These are phyloP conservation scores for Leptographium lundbergii DNA, from an alignment of 2,329 filamentous ascomycete species.

Conservation along the genomic window DNA sequence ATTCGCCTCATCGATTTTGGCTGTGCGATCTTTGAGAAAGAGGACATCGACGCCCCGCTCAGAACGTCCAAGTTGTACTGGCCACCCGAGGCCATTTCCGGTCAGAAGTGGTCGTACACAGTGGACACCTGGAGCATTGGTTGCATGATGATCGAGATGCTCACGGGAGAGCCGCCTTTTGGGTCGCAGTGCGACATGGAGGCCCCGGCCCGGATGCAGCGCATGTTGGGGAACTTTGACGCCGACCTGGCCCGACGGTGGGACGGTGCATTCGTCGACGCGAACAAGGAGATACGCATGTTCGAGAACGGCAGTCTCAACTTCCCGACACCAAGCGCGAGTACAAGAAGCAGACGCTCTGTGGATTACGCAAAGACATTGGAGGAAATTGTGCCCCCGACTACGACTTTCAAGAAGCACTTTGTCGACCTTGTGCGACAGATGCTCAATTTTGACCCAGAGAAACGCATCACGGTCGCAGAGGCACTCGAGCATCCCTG, in stretches of 20 bases:
- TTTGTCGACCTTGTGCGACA: background rate
- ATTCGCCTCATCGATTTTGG: background rate
- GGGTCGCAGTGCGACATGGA: accelerated
- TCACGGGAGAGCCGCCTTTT: constrained; percentile 58
- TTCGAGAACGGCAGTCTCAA: background rate
- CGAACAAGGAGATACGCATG: background rate
- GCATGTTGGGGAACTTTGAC: background rate
- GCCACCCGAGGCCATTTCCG: constrained; percentile 83
- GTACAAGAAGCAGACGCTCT: background rate
- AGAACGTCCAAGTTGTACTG: constrained; percentile 42
- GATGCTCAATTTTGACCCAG: background rate
- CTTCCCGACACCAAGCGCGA: too few relatives aligned
- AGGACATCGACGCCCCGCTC: background rate
- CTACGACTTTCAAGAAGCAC: background rate
- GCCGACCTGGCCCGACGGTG: background rate
- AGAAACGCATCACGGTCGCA: background rate
- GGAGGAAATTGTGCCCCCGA: background rate
- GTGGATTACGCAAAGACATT: background rate
- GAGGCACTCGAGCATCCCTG: background rate
- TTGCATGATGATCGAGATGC: constrained; percentile 99
- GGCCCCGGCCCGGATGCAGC: background rate
- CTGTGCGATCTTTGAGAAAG: background rate
- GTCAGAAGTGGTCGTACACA: constrained; percentile 90
- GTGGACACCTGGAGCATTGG: constrained; percentile 98
- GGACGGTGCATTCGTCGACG: background rate